Conservation (phyloP, 805 yeast genomes). For the Lipomyces kockii region DNA sequence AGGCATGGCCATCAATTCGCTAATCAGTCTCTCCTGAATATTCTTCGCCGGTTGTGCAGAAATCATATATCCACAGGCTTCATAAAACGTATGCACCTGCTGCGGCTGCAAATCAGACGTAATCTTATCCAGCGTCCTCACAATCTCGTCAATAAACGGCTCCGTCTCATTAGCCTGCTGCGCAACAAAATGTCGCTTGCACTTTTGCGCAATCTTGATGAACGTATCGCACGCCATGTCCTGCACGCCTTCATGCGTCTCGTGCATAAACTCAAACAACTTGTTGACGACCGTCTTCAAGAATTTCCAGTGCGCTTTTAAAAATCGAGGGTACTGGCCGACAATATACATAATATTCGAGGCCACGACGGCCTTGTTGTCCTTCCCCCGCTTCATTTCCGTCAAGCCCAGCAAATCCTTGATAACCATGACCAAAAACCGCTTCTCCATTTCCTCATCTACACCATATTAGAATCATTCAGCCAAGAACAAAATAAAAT, state of each 20-base stretch:
- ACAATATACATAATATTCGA: conserved; percentile 99
- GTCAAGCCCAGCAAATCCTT: conserved; percentile 90
- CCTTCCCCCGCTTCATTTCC: conserved; percentile 95
- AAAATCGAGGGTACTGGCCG: conserved; percentile 96
- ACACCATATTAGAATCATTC: not conserved
- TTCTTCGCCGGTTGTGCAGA: conserved; percentile 79
- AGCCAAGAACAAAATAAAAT: not conserved
- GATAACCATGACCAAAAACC: conserved; percentile 89
- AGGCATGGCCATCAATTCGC: conserved; percentile 86
- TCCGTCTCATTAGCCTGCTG: conserved; percentile 83
- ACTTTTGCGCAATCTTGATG: conserved; percentile 91
- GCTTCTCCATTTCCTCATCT: conserved; percentile 91
- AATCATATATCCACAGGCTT: conserved; percentile 93
- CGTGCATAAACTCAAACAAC: conserved; percentile 98
- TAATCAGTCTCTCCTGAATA: conserved; percentile 70
- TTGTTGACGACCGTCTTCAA: conserved; percentile 94
- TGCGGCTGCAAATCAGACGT: conserved; percentile 95
- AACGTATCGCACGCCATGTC: conserved; percentile 92
- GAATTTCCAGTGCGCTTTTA: conserved; percentile 98
- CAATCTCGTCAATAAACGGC: conserved; percentile 91
- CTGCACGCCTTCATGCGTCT: conserved; percentile 79
- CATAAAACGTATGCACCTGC: conserved; percentile 96
- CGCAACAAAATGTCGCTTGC: conserved; percentile 92
- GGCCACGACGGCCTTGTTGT: conserved; percentile 98
- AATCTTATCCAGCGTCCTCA: conserved; percentile 76